Evolutionary conservation across 345 rosid genomes (phyloP).

Genomic region (Eucalyptus curtisii): DNA sequence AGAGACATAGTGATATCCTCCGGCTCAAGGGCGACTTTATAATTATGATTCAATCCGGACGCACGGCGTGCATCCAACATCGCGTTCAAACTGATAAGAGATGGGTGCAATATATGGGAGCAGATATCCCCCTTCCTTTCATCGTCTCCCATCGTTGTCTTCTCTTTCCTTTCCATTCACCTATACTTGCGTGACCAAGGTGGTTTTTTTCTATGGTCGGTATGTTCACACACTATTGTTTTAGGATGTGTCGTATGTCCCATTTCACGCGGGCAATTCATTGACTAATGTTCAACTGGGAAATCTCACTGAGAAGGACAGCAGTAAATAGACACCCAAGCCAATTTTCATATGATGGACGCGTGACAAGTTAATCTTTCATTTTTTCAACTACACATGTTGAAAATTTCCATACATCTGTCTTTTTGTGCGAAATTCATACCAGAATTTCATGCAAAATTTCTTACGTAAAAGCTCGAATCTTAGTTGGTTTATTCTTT

Average conservation of each 20-base stretch:
- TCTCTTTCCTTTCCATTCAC: not conserved
- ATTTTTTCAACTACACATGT: not conserved
- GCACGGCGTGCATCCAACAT: not conserved
- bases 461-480: not conserved
- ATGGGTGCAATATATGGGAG: not conserved
- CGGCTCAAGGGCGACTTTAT: not conserved
- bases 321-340: not conserved
- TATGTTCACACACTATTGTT: not conserved
- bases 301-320: not conserved
- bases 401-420: not conserved
- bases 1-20: not conserved
- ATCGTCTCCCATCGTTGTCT: not conserved
- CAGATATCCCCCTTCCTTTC: not conserved
- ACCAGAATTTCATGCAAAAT: not conserved
- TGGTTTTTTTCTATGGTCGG: not conserved
- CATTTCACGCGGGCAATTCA: not conserved
- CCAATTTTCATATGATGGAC: not conserved
- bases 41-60: not conserved
- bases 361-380: not conserved
- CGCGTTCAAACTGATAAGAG: not conserved
- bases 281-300: not conserved
- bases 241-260: no score
- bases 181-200: not conserved
- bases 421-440: not conserved
- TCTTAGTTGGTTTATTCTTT: not conserved